Base-by-base conservation (phyloP, 2,329 filamentous ascomycete species). In the Sporothrix humicola region DNA sequence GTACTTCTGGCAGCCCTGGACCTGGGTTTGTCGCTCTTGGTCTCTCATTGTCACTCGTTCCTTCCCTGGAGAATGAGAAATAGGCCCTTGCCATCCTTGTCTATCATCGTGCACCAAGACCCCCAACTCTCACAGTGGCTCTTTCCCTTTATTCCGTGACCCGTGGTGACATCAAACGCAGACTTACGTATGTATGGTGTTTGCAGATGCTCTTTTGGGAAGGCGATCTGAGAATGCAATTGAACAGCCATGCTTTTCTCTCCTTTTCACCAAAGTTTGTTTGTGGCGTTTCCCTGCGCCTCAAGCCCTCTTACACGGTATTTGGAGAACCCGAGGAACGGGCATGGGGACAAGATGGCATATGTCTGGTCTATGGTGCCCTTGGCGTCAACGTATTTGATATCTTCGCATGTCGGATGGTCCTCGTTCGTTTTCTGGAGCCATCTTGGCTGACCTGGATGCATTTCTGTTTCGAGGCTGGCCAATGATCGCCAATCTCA, bases 121-220 rank as follows among this genome's bases (percentile, higher is more conserved):
- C 23, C 3, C 15, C 6, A 2, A 4, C 15, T 12, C 42, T 46
- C 42, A 26, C 12, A 46, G 37, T 46, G n/a, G n/a, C 59, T 65
- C 37, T 46, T 48, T 26, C 12, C 42, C 13, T 48, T 48, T 26
- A 44, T 66, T 66, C 61, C 61, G 61, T n/a, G 61, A 66, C 20
- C 61, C 61, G 59, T 46, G 37, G 59, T 26, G 42, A 66, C 20
- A 48, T 66, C 61, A 66, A 66, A 65, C 61, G 12, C 42, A 65
- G 61, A 26, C 59, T 65, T 66, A 66, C 61, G 61, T 66, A 66
- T 66, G n/a, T 48, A 8, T 10, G 15, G 26, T 31, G 46, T 52
- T 31, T 68, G 7, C 13, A n/a, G 46, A 52, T 10, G 44, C 44
- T 50, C 44, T 66, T 31, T 50, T 31, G 59, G 59, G 42, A 65